These are phyloP conservation scores for Eimeria maxima DNA, from an alignment of 169 alveolate genomes.

Conservation along the genomic window DNA sequence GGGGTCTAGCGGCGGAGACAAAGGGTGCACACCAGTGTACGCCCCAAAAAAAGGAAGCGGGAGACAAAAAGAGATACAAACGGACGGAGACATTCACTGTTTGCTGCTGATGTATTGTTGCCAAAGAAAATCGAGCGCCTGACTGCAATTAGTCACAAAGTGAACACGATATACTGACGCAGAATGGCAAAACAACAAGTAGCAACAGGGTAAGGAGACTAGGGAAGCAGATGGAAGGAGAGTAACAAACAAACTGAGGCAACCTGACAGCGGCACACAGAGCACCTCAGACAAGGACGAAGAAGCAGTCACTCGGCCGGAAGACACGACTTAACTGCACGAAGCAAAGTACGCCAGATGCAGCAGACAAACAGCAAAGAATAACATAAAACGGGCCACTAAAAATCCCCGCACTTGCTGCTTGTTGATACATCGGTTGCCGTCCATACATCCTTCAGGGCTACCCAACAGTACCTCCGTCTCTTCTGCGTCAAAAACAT, in stretches of 20 bases:
- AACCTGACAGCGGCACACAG: neutral
- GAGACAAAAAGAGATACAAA: neutral
- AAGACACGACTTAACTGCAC: neutral
- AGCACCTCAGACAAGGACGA: neutral
- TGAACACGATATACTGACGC: neutral
- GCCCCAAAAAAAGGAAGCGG: neutral
- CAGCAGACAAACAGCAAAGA: neutral
- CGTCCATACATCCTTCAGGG: constrained; percentile 52
- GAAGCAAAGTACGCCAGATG: neutral
- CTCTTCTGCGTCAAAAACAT: constrained; percentile 51
- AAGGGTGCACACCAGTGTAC: neutral
- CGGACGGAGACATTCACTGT: neutral
- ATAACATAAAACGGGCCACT: neutral
- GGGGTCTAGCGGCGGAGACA: neutral
- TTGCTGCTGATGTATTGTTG: neutral
- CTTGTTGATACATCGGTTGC: constrained; percentile 69
- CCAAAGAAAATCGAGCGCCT: neutral
- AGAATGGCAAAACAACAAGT: neutral
- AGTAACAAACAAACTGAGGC: neutral
- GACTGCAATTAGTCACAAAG: neutral
- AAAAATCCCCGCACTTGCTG: constrained; percentile 1
- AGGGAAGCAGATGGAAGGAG: neutral
- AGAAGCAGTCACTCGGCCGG: neutral
- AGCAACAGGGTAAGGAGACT: neutral
- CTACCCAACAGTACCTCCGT: constrained; percentile 34